Conservation (phyloP, 2,329 filamentous ascomycete species). For the Juglanconis sp. region DNA sequence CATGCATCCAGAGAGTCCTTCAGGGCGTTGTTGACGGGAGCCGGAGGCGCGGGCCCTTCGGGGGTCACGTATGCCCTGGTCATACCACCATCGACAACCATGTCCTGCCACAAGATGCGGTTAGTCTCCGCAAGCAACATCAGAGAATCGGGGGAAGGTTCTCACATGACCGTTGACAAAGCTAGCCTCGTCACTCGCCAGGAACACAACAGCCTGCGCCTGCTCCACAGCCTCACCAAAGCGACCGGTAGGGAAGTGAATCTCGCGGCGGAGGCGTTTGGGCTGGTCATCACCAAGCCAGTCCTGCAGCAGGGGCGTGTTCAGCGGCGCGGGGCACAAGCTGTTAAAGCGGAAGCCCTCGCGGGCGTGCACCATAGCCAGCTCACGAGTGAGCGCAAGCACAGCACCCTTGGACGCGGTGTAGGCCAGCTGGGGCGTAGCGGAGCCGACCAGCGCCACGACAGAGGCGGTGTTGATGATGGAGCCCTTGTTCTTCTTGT, state of each 20-base stretch:
- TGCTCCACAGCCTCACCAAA: slow-evolving; percentile 95
- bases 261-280: slow-evolving; percentile 78
- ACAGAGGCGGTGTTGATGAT: slow-evolving; percentile 93
- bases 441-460: slow-evolving; percentile 81
- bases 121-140: not conserved
- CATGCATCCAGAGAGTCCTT: slow-evolving; percentile 41
- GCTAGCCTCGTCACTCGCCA: slow-evolving; percentile 83
- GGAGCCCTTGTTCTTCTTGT: slow-evolving; percentile 75
- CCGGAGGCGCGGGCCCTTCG: slow-evolving; percentile 53
- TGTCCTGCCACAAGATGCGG: slow-evolving; percentile 57
- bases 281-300: slow-evolving; percentile 84
- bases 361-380: slow-evolving; percentile 87
- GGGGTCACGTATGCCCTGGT: slow-evolving; percentile 81
- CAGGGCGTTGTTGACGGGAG: slow-evolving; percentile 59
- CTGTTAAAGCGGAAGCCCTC: slow-evolving; percentile 89
- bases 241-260: slow-evolving; percentile 84
- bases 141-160: not conserved
- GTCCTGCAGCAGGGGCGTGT: slow-evolving; percentile 88
- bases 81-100: slow-evolving; percentile 95
- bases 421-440: slow-evolving; percentile 87
- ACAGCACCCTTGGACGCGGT: slow-evolving; percentile 93
- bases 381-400: slow-evolving; percentile 81
- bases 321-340: slow-evolving; percentile 85
- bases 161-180: slow-evolving; percentile 69
- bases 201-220: slow-evolving; percentile 82